A percentile compares a stretch with the other conserved stretches of the same genome.
These are phyloP conservation scores for Pseudogymnoascus sp. DNA, from an alignment of 2,329 filamentous ascomycete genomes.

Conservation along the genomic window DNA sequence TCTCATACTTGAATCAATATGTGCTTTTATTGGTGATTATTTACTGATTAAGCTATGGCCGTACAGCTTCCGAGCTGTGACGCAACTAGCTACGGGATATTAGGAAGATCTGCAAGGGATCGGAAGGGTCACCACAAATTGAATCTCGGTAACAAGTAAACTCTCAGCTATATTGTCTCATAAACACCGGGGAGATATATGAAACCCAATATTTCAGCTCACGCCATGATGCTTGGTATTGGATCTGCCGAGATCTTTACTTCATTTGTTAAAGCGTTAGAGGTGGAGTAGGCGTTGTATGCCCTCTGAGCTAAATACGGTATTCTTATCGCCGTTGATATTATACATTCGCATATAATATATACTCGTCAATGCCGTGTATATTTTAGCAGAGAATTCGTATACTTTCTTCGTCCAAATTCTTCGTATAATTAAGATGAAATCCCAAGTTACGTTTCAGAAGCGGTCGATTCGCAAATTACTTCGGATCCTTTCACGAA, in stretches of 20 bases:
- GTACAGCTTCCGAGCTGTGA: not conserved
- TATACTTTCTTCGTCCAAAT: not conserved
- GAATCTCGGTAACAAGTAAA: not conserved
- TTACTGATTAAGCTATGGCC: not conserved
- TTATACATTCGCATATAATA: not conserved
- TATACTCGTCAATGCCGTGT: not conserved
- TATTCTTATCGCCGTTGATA: not conserved
- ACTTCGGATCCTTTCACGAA: not conserved
- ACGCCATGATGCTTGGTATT: not conserved
- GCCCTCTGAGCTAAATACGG: not conserved
- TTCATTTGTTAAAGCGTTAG: not conserved
- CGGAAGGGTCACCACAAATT: not conserved
- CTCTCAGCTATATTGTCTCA: not conserved
- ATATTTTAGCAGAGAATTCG: not conserved
- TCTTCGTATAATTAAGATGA: not conserved
- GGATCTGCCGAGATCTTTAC: not conserved
- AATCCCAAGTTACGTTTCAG: not conserved
- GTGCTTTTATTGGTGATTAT: not conserved
- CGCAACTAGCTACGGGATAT: not conserved
- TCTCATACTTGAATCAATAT: not conserved
- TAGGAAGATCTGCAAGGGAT: not conserved
- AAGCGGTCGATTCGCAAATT: not conserved
- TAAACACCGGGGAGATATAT: not conserved
- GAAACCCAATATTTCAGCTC: not conserved
- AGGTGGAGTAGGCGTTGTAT: not conserved